phyloP scores from a whole-genome alignment of 371 early-diverging fungal genomes.

The Coemansia sp. region DNA sequence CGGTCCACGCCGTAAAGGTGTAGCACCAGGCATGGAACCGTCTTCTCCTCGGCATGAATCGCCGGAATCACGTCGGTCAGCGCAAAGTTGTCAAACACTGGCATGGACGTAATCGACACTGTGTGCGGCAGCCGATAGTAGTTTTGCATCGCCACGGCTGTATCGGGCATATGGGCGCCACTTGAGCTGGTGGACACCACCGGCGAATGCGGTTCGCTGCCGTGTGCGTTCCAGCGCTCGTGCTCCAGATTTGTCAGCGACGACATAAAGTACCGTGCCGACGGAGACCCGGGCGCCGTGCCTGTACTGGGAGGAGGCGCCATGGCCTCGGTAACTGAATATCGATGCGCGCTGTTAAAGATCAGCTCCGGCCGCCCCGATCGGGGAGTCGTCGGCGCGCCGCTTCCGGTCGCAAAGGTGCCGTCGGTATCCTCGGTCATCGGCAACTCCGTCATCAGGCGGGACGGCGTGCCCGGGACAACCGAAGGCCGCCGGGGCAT shows the following conservation, averaged over 20 bases:
- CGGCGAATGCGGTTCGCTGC: constrained; percentile 10
- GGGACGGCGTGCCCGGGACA: background rate
- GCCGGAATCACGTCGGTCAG: constrained; percentile 1
- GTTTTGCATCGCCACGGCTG: background rate
- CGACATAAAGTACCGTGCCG: constrained; percentile 17
- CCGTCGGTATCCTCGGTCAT: background rate
- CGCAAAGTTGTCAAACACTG: constrained; percentile 17
- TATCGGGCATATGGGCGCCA: background rate
- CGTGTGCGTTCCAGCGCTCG: constrained; percentile 1
- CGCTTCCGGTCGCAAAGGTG: background rate
- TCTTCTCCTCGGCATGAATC: constrained; percentile 17
- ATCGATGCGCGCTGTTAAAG: constrained; percentile 4
- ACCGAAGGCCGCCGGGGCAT: background rate
- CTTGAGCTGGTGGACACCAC: background rate
- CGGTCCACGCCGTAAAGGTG: constrained; percentile 46
- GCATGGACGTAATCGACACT: constrained; percentile 16
- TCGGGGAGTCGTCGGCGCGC: constrained; percentile 7
- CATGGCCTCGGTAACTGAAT: constrained; percentile 13
- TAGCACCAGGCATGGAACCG: constrained; percentile 35
- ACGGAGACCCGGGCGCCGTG: constrained; percentile 34
- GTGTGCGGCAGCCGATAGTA: constrained; percentile 10
- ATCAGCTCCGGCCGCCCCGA: constrained; percentile 12
- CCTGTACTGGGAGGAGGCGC: constrained; percentile 1
- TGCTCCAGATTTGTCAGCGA: constrained; percentile 28
- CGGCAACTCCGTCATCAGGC: background rate